Conservation (phyloP, 495 filamentous ascomycete genomes). For the Penicillium waksmanii region DNA sequence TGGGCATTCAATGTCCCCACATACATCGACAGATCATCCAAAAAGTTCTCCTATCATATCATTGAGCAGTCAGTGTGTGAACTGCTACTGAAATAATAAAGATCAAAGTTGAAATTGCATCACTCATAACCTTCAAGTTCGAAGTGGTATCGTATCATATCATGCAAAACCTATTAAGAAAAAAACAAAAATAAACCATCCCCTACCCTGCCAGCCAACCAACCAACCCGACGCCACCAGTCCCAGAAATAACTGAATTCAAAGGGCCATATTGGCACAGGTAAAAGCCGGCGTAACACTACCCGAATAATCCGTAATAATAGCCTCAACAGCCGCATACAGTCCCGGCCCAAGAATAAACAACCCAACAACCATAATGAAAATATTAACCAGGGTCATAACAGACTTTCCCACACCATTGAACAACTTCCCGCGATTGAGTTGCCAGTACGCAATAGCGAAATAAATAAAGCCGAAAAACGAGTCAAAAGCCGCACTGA, state of each 20-base stretch:
- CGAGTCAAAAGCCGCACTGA: slow-evolving; percentile 48
- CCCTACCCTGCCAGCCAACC: neutral
- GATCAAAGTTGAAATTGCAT: too few species aligned
- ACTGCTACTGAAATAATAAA: too few species aligned
- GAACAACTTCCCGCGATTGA: slow-evolving; percentile 42
- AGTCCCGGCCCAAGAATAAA: slow-evolving; percentile 56
- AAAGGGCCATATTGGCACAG: slow-evolving; percentile 51
- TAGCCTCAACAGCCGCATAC: slow-evolving; percentile 57
- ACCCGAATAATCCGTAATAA: slow-evolving; percentile 50
- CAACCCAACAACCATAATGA: slow-evolving; percentile 45
- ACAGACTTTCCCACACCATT: slow-evolving; percentile 27
- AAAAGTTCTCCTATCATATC: too few species aligned
- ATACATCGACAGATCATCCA: too few species aligned
- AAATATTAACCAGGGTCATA: slow-evolving; percentile 46
- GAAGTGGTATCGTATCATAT: too few species aligned
- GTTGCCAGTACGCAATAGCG: slow-evolving; percentile 54
- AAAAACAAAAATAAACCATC: neutral
- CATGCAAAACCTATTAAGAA: too few species aligned
- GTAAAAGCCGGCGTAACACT: slow-evolving; percentile 46
- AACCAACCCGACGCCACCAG: neutral
- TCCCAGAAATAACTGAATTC: slow-evolving; percentile 1
- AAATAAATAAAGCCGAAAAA: slow-evolving; percentile 51
- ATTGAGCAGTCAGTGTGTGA: too few species aligned
- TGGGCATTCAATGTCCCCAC: too few species aligned
- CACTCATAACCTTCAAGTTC: too few species aligned